A percentile compares a stretch with the other conserved stretches of the same genome.
Evolutionary conservation across 129 eudicot genomes (phyloP).

Genomic region (Chrysanthemum lavandulifolium): DNA sequence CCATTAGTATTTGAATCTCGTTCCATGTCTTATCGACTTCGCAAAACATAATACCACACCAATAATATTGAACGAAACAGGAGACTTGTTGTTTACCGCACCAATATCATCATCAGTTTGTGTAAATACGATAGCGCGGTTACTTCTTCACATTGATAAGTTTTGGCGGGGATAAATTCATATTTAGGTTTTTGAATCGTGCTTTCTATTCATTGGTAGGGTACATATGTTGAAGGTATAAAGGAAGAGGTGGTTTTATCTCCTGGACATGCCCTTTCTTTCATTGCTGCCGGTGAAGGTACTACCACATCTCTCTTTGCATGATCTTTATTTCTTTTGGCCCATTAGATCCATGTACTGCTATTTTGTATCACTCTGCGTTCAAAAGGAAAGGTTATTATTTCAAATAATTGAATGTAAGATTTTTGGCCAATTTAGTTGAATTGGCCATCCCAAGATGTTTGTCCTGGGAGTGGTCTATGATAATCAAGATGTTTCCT

Average conservation of each 20-base stretch:
- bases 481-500: not conserved
- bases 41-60: not conserved
- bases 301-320: constrained; percentile 22
- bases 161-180: constrained; percentile 17
- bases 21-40: not conserved
- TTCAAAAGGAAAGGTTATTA: not conserved
- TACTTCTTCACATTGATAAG: not conserved
- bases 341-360: not conserved
- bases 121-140: not conserved
- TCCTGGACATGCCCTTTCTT: constrained; percentile 98
- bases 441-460: no score
- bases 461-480: no score
- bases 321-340: not conserved
- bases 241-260: constrained; percentile 99
- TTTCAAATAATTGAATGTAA: not conserved
- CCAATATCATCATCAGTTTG: not conserved
- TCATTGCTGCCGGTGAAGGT: constrained; percentile 99
- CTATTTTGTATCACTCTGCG: not conserved
- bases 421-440: not conserved
- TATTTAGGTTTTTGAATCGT: not conserved
- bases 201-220: constrained; percentile 44
- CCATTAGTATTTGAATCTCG: constrained; percentile 9
- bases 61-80: constrained; percentile 3
- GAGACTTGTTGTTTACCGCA: constrained; percentile 6
- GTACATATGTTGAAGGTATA: constrained; percentile 98